Conservation (phyloP, 495 filamentous ascomycete species). For the Trichoderma reesei region DNA sequence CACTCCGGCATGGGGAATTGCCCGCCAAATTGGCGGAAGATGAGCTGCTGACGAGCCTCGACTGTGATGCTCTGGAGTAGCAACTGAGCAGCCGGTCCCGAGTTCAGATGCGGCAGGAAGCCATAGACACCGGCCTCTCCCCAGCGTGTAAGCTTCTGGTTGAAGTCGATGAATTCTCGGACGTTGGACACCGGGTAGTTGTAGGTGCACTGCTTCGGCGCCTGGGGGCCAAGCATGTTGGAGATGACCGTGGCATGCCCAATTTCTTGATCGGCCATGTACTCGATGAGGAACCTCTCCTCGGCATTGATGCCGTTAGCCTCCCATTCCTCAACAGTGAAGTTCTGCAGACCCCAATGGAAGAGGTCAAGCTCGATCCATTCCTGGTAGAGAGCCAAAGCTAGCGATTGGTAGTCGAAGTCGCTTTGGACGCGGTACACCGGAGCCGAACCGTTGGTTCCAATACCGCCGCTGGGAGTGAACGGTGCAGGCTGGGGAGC, state of each 20-base stretch:
- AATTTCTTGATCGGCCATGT: slow-evolving; percentile 79
- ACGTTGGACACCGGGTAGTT: slow-evolving; percentile 75
- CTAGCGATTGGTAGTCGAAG: slow-evolving; percentile 65
- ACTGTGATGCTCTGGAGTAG: slow-evolving; percentile 68
- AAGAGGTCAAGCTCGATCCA: slow-evolving; percentile 86
- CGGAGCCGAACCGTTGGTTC: slow-evolving; percentile 67
- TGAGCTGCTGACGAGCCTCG: slow-evolving; percentile 82
- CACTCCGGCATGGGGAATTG: slow-evolving; percentile 79
- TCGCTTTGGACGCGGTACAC: slow-evolving; percentile 63
- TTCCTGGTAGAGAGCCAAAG: slow-evolving; percentile 68
- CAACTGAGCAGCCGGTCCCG: slow-evolving; percentile 61
- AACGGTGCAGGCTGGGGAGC: slow-evolving; percentile 60
- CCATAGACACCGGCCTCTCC: slow-evolving; percentile 80
- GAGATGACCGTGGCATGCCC: slow-evolving; percentile 70
- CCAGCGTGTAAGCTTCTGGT: slow-evolving; percentile 73
- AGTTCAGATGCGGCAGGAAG: slow-evolving; percentile 73
- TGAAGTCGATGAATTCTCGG: slow-evolving; percentile 74
- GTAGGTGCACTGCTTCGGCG: slow-evolving; percentile 68
- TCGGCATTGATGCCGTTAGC: slow-evolving; percentile 55
- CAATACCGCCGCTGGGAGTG: slow-evolving; percentile 63
- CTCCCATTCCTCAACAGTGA: slow-evolving; percentile 60
- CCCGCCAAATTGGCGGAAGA: slow-evolving; percentile 79
- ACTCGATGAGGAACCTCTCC: slow-evolving; percentile 63
- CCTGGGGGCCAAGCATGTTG: slow-evolving; percentile 71
- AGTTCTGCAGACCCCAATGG: slow-evolving; percentile 64